Percentiles rank a stretch among this genome's conserved stretches.
These are phyloP conservation scores for Linum usitatissimum DNA, from an alignment of 345 rosid species.

Conservation along the genomic window DNA sequence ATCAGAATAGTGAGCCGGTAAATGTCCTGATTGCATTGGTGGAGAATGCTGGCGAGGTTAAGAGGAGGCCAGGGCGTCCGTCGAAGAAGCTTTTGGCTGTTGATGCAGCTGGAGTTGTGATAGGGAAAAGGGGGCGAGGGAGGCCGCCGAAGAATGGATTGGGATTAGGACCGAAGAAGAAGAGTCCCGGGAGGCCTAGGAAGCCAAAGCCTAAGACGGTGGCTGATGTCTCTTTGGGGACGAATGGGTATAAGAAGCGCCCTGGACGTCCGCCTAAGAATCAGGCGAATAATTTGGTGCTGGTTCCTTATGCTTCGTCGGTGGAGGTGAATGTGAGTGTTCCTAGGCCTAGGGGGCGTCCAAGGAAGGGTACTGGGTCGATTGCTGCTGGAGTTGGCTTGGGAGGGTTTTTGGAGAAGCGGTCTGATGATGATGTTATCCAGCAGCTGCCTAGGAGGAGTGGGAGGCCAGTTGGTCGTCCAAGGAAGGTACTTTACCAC, in stretches of 20 bases:
- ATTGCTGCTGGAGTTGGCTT: constrained; percentile 8
- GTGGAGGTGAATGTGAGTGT: background rate
- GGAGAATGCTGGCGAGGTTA: constrained; percentile 3
- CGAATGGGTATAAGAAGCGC: constrained; percentile 20
- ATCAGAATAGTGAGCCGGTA: background rate
- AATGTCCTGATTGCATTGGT: constrained; percentile 6
- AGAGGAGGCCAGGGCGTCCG: constrained; percentile 35
- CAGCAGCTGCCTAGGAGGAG: constrained; percentile 16
- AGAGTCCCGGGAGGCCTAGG: constrained; percentile 31
- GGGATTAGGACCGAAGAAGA: constrained; percentile 11
- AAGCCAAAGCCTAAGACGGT: constrained; percentile 31
- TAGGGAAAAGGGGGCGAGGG: constrained; percentile 25
- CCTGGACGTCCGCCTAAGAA: constrained; percentile 27
- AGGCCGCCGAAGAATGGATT: constrained; percentile 25
- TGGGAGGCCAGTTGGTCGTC: constrained; percentile 55
- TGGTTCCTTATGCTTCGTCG: constrained; percentile 16
- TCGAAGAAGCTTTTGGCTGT: constrained; percentile 20
- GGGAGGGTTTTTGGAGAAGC: constrained; percentile 19
- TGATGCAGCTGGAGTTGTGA: constrained; percentile 8
- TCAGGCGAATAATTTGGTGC: constrained; percentile 12
- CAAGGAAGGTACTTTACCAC: constrained; percentile 40
- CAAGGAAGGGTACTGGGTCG: constrained; percentile 22
- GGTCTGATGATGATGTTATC: constrained; percentile 27
- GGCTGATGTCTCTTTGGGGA: constrained; percentile 1
- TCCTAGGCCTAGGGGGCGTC: constrained; percentile 46